These are phyloP conservation scores for Botryotinia narcissicola DNA, from an alignment of 2,329 filamentous ascomycete genomes.

Conservation along the genomic window DNA sequence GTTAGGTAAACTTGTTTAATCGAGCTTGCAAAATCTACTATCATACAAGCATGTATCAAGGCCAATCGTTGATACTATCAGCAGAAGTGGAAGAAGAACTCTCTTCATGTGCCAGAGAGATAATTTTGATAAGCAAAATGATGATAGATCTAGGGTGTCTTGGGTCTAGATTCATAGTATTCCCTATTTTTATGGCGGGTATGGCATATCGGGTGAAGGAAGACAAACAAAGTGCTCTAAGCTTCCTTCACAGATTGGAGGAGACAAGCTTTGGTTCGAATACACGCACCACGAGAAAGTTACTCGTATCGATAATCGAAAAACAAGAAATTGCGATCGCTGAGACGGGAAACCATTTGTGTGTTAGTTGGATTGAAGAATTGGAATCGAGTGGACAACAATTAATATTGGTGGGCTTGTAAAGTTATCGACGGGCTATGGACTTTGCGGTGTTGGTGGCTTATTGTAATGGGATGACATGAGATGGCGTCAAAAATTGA, in stretches of 20 bases:
- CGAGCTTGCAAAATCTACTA: constrained; percentile 51
- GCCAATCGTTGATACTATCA: constrained; percentile 44
- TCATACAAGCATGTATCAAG: constrained; percentile 52
- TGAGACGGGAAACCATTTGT: constrained; percentile 42
- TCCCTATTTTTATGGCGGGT: constrained; percentile 55
- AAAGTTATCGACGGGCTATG: not conserved
- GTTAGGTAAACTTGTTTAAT: constrained; percentile 46
- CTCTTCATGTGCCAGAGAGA: constrained; percentile 44
- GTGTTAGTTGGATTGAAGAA: constrained; percentile 51
- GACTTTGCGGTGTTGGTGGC: not conserved
- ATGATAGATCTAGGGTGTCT: constrained; percentile 42
- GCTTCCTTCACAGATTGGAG: constrained; percentile 49
- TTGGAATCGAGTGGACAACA: constrained; percentile 46
- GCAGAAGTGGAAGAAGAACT: constrained; percentile 44
- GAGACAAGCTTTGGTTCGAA: constrained; percentile 49
- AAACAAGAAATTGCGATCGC: constrained; percentile 33
- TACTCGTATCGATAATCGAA: constrained; percentile 44
- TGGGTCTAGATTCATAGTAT: constrained; percentile 48
- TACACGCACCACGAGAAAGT: constrained; percentile 44
- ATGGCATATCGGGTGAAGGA: constrained; percentile 42
- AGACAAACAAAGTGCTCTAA: constrained; percentile 47
- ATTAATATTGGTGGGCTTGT: constrained; percentile 52
- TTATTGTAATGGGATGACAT: not conserved
- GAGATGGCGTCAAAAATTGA: not conserved
- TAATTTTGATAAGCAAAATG: constrained; percentile 45